Base-by-base conservation (phyloP, 257 asterid genomes). In the Lantana camara region DNA sequence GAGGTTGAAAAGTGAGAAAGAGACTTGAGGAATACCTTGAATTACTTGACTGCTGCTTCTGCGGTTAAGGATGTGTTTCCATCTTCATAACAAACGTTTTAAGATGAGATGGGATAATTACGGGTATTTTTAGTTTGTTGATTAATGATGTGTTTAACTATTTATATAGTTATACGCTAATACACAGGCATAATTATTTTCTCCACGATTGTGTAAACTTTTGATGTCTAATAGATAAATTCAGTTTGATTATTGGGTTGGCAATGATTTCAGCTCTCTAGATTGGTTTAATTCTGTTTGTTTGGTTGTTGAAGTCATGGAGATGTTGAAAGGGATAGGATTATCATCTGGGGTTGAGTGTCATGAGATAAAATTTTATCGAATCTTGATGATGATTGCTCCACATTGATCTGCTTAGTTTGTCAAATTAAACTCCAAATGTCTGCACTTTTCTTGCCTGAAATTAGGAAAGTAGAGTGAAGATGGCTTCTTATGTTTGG, bases 11-110 rank as follows among this genome's bases (percentile, higher is more conserved):
- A 77, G 96, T 63, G 99, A 94, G 82, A 94, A 88, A 75, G 97
- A 94, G 82, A 94, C 97, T 1, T 94, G 80, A 82, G 83, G 80
- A 94, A 94, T 69, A 94, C 97, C 1, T 64, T 94, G 81, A 94
- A 94, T 75, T 94, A 94, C 73, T 75, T 94, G 79, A 76, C 92
- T 2, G 99, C 99, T 0, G 97, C 97, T 0, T 90, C 99, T 17
- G 99, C 99, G 9, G 97, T 94, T 24, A 94, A 94, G 74, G 99
- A 94, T 55, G 97, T 88, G 38, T 94, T 94, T 32, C 99, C 96
- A 0, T 88, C 99, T 29, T 59, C 98, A 29, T 88, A 66, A 38
- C 57, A 20, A 47, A n/a, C n/a, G 23, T 42, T 60, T 56, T n/a
- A n/a, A n/a, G n/a, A 2, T 49, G 24, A 20, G 57, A 65, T 65